A percentile compares a stretch with the other conserved stretches of the same genome.
phyloP scores from a whole-genome alignment of 2,329 filamentous ascomycete species.

The Stagonosporopsis rhizophila region DNA sequence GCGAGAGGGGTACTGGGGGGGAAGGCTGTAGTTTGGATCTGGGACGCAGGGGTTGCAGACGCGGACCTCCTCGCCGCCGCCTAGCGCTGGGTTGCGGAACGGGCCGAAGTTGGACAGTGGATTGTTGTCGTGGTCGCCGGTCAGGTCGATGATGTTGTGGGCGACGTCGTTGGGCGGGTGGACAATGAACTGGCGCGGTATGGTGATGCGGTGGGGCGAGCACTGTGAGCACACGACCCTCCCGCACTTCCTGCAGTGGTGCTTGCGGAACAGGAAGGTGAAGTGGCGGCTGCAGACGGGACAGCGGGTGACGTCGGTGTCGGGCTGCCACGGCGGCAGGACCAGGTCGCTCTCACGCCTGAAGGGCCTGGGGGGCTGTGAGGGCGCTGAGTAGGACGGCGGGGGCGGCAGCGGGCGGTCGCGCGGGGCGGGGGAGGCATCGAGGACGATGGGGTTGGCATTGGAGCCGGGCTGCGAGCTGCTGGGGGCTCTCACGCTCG shows the following conservation, averaged over 20 bases:
- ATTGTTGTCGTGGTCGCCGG: conserved; percentile 48
- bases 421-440: conserved; percentile 22
- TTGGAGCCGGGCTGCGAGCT: conserved; percentile 23
- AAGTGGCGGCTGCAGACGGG: conserved; percentile 84
- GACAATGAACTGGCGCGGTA: conserved; percentile 92
- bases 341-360: conserved; percentile 56
- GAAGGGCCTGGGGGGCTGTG: conserved; percentile 8
- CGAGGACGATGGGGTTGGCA: conserved; percentile 33
- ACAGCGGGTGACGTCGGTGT: conserved; percentile 80
- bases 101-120: conserved; percentile 38
- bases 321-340: conserved; percentile 86
- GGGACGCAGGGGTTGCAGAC: conserved; percentile 77
- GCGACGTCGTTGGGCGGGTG: conserved; percentile 61
- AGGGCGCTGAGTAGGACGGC: conserved; percentile 18
- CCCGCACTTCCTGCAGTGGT: conserved; percentile 96
- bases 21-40: conserved; percentile 69
- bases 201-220: conserved; percentile 93
- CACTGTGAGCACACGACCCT: conserved; percentile 88
- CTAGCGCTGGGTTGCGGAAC: conserved; percentile 58
- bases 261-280: conserved; percentile 84
- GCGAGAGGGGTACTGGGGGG: conserved; percentile 56
- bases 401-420: conserved; percentile 22
- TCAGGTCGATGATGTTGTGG: conserved; percentile 53
- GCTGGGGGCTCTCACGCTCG: conserved; percentile 34
- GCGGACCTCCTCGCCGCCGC: conserved; percentile 71